Evolutionary conservation across 2,329 filamentous ascomycete genomes (phyloP).

Genomic region (Biscogniauxia sp.): DNA sequence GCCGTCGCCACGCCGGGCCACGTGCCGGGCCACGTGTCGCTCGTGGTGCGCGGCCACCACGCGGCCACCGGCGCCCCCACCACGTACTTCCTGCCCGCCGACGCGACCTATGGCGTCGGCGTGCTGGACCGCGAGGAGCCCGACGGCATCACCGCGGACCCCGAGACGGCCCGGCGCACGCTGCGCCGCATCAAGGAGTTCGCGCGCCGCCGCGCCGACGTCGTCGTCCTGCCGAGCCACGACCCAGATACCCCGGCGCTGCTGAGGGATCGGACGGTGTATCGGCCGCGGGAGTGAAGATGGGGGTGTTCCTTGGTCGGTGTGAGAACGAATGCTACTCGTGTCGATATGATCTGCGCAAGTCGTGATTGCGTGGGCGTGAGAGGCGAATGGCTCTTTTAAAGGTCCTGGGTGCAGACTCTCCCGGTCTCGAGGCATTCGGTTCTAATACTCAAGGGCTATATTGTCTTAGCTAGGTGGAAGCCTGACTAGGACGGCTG

Average conservation of each 20-base stretch:
- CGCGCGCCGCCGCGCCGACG: slow-evolving; percentile 21
- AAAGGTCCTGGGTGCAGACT: too few species aligned
- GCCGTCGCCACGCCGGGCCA: slow-evolving; percentile 36
- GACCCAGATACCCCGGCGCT: slow-evolving; percentile 9
- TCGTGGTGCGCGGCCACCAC: slow-evolving; percentile 19
- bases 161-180: slow-evolving; percentile 29
- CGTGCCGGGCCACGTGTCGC: slow-evolving; percentile 32
- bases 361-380: too few species aligned
- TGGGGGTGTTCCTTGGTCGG: too few species aligned
- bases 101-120: slow-evolving; percentile 32
- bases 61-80: slow-evolving; percentile 23
- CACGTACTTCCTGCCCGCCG: slow-evolving; percentile 30
- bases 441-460: too few species aligned
- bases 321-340: too few species aligned
- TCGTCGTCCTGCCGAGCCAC: slow-evolving; percentile 30
- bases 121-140: slow-evolving; percentile 32
- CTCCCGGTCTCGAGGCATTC: too few species aligned
- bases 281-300: neutral
- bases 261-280: neutral
- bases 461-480: too few species aligned
- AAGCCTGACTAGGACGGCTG: too few species aligned
- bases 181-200: slow-evolving; percentile 33
- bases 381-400: too few species aligned
- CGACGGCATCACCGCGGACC: slow-evolving; percentile 33
- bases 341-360: too few species aligned